Base-by-base conservation (phyloP, 352 stramenopile species). In the Phytophthora fragariae region DNA sequence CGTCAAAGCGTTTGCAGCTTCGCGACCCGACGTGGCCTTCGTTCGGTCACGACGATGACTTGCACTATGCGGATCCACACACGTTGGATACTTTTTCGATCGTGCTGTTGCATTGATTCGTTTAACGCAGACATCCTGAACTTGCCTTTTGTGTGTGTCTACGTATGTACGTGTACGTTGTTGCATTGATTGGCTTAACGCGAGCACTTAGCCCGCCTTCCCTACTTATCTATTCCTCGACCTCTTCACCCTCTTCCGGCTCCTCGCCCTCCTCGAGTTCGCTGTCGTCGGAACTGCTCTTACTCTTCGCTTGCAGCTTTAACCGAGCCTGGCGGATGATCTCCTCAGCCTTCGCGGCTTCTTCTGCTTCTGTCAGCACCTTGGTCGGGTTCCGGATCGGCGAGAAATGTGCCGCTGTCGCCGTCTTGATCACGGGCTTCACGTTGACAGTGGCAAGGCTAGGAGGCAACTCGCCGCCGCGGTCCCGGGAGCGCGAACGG, bases 221-320 rank as follows among this genome's bases (percentile, higher is more conserved):
- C 9, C 27, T 60, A 33, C 9, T 24, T 55, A 50, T 33, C 63
- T 67, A 27, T 75, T 56, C 75, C 39, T 86, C 61, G 10, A 53
- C 39, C 57, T 68, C 66, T 65, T 75, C 65, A 24, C 75, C 78
- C 58, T 84, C 82, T 65, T 89, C 83, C 9, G 78, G 60, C 14
- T 89, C 76, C 33, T 92, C 85, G 10, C 83, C 86, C 27, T 93
- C 86, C 57, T 93, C 86, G 5, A 90, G 72, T 37, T 92, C 84
- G 14, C 76, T 82, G 24, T 88, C 75, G 11, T 84, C 61, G 0
- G 31, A 41, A 24, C 50, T 57, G 27, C 64, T 66, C 39, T 81
- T 80, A 29, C 69, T 68, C 53, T 89, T 87, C 11, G 60, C 71
- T 59, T 84, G 70, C 12, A 93, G 73, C 73, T 92, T 92, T 11